Evolutionary conservation across 805 yeast genomes (phyloP), one percentile per base, ranked within the genome.

Genomic region (Komagataella mondaviorum): DNA sequence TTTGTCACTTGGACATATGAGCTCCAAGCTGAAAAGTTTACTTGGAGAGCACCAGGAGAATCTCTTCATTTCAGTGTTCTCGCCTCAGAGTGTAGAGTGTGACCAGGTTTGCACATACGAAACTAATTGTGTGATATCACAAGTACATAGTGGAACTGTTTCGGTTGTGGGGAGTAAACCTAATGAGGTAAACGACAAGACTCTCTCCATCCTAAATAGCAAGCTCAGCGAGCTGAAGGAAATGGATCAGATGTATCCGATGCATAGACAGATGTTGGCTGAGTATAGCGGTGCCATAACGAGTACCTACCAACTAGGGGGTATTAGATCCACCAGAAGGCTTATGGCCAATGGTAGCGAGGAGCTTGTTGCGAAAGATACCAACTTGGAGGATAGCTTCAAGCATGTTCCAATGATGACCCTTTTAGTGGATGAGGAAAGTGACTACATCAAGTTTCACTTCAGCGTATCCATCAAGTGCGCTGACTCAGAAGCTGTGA

Each of bases 361-460:
- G 8, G 39, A 30, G 5, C 8, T 30, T 30, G 39, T 30, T 4
- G 39, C 39, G 8, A 54, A 43, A 54, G 51, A 45, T 52, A 55
- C 36, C 52, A 51, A 17, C 43, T 17, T 7, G 44, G 53, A 20
- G 43, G 52, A 20, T 39, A 23, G 7, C 44, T 47, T 20, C 48
- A 48, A 8, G 22, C 45, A 23, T 44, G 44, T 4, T 16, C 51
- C 23, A 43, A 48, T 23, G 45, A 49, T 16, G 39, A 47, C 20
- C 18, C 8, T 63, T 4, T 16, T 60, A 1, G 58, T 63, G 6
- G 58, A 58, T 49, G 64, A 63, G 44, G 65, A 62, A n/a, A 57
- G 62, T 6, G 54, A 53, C 12, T 45, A 48, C 12, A 52, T 61
- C 10, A 59, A 57, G 23, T 46, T 63, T 3, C 59, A 59, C 4